Evolutionary conservation across 495 filamentous ascomycete genomes (phyloP).

Genomic region (Neurospora tetrasperma): DNA sequence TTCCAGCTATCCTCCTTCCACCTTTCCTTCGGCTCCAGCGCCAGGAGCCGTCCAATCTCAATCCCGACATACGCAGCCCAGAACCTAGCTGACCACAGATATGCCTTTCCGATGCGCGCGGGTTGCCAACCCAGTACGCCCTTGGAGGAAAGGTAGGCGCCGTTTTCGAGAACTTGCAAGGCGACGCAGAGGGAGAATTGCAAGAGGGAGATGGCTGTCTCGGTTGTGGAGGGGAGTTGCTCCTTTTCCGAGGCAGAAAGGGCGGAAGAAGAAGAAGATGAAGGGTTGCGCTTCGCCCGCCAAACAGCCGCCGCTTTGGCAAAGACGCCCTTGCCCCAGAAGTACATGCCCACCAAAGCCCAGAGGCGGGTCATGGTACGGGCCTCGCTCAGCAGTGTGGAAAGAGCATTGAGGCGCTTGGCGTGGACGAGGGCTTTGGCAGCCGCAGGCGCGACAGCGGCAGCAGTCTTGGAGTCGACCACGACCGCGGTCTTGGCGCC

Average conservation of each 20-base stretch:
- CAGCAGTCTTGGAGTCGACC: constrained; percentile 17
- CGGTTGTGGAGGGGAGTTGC: constrained; percentile 23
- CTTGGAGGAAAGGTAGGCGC: constrained; percentile 62
- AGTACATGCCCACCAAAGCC: constrained; percentile 68
- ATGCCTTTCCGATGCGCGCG: constrained; percentile 42
- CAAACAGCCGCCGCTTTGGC: constrained; percentile 16
- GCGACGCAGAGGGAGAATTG: constrained; percentile 56
- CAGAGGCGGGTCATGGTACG: constrained; percentile 69
- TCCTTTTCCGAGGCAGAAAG: constrained; percentile 3
- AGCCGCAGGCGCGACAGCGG: constrained; percentile 18
- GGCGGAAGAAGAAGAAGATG: background rate
- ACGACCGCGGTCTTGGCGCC: constrained; percentile 22
- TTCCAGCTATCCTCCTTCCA: constrained; percentile 27
- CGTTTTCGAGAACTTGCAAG: constrained; percentile 79
- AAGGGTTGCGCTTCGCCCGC: background rate
- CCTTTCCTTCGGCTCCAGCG: constrained; percentile 36
- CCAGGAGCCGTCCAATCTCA: constrained; percentile 56
- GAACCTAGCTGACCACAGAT: constrained; percentile 64
- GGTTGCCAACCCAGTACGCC: constrained; percentile 53
- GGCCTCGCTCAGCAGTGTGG: constrained; percentile 47
- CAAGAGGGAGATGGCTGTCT: constrained; percentile 46
- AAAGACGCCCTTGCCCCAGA: constrained; percentile 52
- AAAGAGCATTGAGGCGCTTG: constrained; percentile 37
- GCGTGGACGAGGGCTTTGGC: constrained; percentile 33
- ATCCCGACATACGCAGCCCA: constrained; percentile 72